Conservation (phyloP, 495 filamentous ascomycete genomes). For the Penicillium crystallinum region DNA sequence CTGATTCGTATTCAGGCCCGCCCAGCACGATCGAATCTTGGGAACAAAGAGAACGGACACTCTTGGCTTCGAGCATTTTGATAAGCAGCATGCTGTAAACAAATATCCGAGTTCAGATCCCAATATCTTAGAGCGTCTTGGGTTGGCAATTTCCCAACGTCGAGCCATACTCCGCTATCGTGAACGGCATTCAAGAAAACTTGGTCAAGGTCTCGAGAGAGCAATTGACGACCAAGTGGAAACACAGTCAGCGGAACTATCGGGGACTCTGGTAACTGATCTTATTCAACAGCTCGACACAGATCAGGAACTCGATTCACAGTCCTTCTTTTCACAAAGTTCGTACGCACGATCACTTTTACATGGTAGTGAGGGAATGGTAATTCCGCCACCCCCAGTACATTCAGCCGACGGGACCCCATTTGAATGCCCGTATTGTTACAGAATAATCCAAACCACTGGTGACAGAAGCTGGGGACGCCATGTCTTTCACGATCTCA, state of each 20-base stretch:
- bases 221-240: too few relatives aligned
- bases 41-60: neutral
- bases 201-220: constrained; percentile 3
- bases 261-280: too few relatives aligned
- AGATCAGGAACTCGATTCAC: neutral
- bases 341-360: neutral
- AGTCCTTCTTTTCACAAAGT: neutral
- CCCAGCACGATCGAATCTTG: neutral
- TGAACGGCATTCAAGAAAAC: constrained; percentile 15
- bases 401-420: neutral
- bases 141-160: constrained; percentile 2
- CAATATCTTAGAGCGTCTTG: constrained; percentile 1
- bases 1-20: neutral
- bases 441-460: constrained; percentile 12
- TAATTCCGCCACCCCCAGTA: constrained; percentile 3
- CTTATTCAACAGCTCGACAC: too few relatives aligned
- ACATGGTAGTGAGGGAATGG: neutral
- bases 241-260: too few relatives aligned
- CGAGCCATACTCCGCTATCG: constrained; percentile 15
- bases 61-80: neutral
- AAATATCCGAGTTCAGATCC: constrained; percentile 4
- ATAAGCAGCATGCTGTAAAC: constrained; percentile 2
- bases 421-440: constrained; percentile 30
- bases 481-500: constrained; percentile 28
- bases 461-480: constrained; percentile 13